Base-by-base conservation (phyloP, 108 stramenopile genomes). In the Pseudonitzschia multiseries region DNA sequence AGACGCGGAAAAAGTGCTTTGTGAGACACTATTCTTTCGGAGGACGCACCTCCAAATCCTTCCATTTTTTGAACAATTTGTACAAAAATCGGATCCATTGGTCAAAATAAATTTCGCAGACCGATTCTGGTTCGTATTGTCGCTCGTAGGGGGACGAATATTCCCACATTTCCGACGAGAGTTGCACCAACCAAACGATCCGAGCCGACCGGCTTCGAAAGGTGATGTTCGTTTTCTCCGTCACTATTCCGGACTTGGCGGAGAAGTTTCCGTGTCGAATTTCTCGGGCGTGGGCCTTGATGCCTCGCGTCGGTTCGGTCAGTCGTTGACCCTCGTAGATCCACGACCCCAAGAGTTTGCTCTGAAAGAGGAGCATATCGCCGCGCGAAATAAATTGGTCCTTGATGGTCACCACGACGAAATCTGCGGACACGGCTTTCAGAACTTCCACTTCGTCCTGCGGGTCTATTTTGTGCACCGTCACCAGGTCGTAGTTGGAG, bases 81-180 rank as follows among this genome's bases (percentile, higher is more conserved):
- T 84, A 73, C 46, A 84, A 70, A 69, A 91, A 93, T 21, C 80
- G 66, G 28, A 95, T 88, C 77, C 91, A 95, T 59, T 88, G 84
- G 53, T 95, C 93, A 72, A 96, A 93, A 71, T 93, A 94, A 4
- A 89, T 80, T 68, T 92, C 87, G 73, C 89, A 93, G 28, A 83
- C 62, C 43, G 79, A 70, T 74, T 89, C 85, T n/a, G 69, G 57
- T 24, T 82, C 79, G 61, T 82, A 71, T 36, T 83, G 72, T 26
- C 72, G 64, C 59, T 85, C 78, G 78, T 89, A 86, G 31, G 87
- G 83, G 12, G 89, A 89, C 5, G 93, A 72, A 74, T 92, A 97
- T 40, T 99, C 98, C 94, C 96, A 99, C 97, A 98, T 99, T 79
- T 99, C 99, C 13, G 78, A 77, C 21, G 87, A 86, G 59, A 99